These are phyloP conservation scores for Hamigera avellanea DNA, from an alignment of 495 filamentous ascomycete genomes.

Conservation along the genomic window DNA sequence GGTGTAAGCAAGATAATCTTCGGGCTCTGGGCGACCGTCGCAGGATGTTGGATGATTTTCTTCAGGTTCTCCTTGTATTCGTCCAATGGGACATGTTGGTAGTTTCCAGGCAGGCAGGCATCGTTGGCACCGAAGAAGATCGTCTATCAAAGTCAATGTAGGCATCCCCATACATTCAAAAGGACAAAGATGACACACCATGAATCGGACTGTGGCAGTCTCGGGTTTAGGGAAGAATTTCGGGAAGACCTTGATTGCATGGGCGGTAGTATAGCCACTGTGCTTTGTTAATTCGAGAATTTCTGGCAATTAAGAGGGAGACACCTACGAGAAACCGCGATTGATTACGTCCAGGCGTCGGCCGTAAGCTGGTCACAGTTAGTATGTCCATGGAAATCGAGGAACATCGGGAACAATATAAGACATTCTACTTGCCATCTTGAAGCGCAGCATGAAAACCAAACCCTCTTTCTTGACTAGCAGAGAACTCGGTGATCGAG, in stretches of 20 bases:
- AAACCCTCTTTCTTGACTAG: conserved; percentile 48
- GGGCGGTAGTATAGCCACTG: conserved; percentile 58
- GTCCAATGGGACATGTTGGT: conserved; percentile 64
- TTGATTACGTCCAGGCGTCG: conserved; percentile 58
- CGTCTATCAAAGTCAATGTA: conserved; percentile 32
- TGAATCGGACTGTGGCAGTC: conserved; percentile 46
- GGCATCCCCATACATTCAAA: background rate
- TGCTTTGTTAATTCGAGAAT: background rate
- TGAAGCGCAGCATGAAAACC: conserved; percentile 61
- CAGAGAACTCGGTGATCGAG: conserved; percentile 58
- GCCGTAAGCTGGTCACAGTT: conserved; percentile 37
- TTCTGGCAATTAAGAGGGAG: too few species aligned
- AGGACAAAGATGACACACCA: conserved; percentile 39
- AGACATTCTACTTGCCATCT: conserved; percentile 45
- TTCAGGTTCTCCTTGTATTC: conserved; percentile 61
- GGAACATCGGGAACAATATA: too few species aligned
- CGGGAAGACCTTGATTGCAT: conserved; percentile 48
- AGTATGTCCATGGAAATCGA: too few species aligned
- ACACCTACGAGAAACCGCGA: conserved; percentile 47
- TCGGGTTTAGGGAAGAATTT: conserved; percentile 44
- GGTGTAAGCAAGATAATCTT: conserved; percentile 68
- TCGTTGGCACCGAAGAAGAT: conserved; percentile 88
- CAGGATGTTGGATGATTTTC: conserved; percentile 56
- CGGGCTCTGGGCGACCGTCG: conserved; percentile 54
- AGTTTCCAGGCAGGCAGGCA: conserved; percentile 47